Evolutionary conservation across 2,329 filamentous ascomycete species (phyloP).

Genomic region (Knufia petricola): DNA sequence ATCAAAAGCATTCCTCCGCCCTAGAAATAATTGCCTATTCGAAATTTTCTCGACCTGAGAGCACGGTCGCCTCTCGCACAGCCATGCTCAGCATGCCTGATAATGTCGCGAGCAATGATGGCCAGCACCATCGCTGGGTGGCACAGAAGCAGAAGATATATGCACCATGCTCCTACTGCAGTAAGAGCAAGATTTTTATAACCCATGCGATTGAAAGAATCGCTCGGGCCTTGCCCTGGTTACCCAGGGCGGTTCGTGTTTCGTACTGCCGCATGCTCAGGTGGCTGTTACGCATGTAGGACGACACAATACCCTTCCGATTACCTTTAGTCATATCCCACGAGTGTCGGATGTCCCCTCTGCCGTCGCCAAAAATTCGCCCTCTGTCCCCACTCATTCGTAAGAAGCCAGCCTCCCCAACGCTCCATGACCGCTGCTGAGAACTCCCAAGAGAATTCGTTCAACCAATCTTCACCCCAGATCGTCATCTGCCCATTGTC

Average conservation of each 20-base stretch:
- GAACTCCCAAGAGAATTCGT: slow-evolving; percentile 37
- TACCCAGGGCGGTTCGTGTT: too few relatives aligned
- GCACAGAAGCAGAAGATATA: background rate
- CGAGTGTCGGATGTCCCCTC: slow-evolving; percentile 28
- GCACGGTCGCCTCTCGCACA: too few relatives aligned
- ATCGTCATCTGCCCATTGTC: slow-evolving; percentile 34
- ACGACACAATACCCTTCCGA: background rate
- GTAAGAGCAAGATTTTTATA: background rate
- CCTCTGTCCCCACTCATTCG: slow-evolving; percentile 30
- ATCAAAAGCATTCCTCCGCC: background rate
- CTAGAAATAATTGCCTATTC: slow-evolving; percentile 1
- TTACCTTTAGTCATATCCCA: slow-evolving; percentile 26
- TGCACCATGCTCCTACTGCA: background rate
- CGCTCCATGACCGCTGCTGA: slow-evolving; percentile 31
- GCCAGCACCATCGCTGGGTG: slow-evolving; percentile 1
- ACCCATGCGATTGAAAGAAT: too few relatives aligned
- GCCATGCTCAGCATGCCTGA: too few relatives aligned
- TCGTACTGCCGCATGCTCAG: background rate
- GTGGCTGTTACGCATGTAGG: too few relatives aligned
- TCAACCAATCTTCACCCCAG: slow-evolving; percentile 35
- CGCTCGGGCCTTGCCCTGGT: too few relatives aligned
- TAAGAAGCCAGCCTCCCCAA: slow-evolving; percentile 33
- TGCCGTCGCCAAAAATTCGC: slow-evolving; percentile 36
- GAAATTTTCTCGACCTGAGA: too few relatives aligned
- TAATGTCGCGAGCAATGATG: background rate